Evolutionary conservation across 495 filamentous ascomycete genomes (phyloP), one percentile per base, ranked within the genome.

Genomic region (Paragyromitra xinjiangensis): DNA sequence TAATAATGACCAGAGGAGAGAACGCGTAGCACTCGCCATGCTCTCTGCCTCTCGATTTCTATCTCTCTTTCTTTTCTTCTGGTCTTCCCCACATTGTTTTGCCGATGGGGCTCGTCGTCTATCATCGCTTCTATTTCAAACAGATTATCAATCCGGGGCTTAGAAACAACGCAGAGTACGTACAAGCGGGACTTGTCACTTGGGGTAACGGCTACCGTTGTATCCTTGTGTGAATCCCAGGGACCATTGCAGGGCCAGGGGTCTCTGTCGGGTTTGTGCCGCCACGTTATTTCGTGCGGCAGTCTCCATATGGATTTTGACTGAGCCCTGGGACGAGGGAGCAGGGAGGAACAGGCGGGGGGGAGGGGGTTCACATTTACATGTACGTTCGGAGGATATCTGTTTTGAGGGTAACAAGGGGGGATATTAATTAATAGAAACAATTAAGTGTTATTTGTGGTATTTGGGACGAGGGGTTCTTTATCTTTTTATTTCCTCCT

Each of bases 211-310:
- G 74, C 48, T 72, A 59, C 73, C 51, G 69, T 77, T 22, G 39
- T 42, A 77, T 77, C 74, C 74, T 50, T 73, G 74, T 64, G 74
- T n/a, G 40, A 77, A 77, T 77, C 74, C 69, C 59, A 71, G 69
- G 74, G 69, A 24, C 12, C 68, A 58, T 29, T 62, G 68, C 50
- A 71, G 68, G 66, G 40, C 61, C 61, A 73, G 73, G 73, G 74
- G 56, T 63, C 59, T 51, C 53, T 34, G 58, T 56, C 59, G 66
- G 73, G 68, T 72, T 76, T 56, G 68, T 65, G 50, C 73, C 66
- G 66, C 73, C 73, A 75, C 72, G 65, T 75, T 75, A 75, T 75
- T 71, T 44, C 12, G 51, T 26, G 37, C 61, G 69, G 74, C 1
- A 61, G 24, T 51, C 69, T 34, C 73, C 68, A 48, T 64, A 62